A percentile compares a stretch with the other conserved stretches of the same genome.
Evolutionary conservation across 2,329 filamentous ascomycete species (phyloP).

Genomic region (Curvularia spicifera): DNA sequence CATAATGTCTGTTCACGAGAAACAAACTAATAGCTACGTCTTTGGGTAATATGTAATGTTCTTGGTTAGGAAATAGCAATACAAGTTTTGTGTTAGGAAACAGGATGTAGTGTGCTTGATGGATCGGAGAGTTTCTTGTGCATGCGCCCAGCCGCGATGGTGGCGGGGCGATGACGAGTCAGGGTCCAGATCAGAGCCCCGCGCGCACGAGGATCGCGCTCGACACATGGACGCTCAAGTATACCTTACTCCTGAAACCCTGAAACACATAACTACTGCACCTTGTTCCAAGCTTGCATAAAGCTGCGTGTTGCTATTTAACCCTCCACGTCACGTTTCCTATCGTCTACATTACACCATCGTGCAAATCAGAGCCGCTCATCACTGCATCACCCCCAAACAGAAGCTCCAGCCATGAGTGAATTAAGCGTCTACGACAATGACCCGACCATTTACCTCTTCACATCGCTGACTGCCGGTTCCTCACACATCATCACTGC

Average conservation of each 20-base stretch:
- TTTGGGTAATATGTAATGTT: constrained; percentile 30
- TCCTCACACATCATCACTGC: constrained; percentile 96
- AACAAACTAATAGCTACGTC: constrained; percentile 9
- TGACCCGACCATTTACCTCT: constrained; percentile 76
- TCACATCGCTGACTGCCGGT: constrained; percentile 93
- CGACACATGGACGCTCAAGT: constrained; percentile 11
- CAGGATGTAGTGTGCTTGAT: neutral
- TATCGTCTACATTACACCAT: neutral
- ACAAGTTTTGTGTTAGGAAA: constrained; percentile 14
- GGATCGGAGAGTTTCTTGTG: constrained; percentile 6
- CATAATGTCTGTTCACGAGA: constrained; percentile 20
- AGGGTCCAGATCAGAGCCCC: constrained; percentile 11
- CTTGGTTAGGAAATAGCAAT: constrained; percentile 22
- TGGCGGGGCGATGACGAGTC: constrained; percentile 1
- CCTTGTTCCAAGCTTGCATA: constrained; percentile 8
- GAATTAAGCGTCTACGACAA: constrained; percentile 55
- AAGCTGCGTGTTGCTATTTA: constrained; percentile 3
- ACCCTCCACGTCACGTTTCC: neutral
- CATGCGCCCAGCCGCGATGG: neutral
- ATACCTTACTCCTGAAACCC: constrained; percentile 18
- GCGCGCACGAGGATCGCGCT: constrained; percentile 1
- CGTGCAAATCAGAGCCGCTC: constrained; percentile 7
- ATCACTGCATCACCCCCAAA: neutral
- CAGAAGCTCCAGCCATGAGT: constrained; percentile 31
- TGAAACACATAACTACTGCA: constrained; percentile 18